Conservation (phyloP, 225 moss, liverwort and hornwort species). For the Lunularia cruciata region DNA sequence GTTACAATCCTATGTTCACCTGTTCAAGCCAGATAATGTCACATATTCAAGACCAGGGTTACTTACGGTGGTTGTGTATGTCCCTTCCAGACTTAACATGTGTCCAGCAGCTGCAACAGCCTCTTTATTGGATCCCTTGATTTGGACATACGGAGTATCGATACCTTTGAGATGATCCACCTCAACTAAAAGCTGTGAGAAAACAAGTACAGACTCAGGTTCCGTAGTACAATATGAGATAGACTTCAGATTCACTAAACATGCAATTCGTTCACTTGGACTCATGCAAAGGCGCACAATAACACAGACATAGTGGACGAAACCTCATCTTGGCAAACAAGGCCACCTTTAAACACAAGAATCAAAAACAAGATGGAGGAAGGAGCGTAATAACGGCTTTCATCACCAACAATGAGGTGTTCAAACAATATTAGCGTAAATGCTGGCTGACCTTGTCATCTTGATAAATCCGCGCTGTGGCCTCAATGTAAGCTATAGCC, state of each 20-base stretch:
- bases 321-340: too few relatives aligned
- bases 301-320: too few relatives aligned
- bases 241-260: too few relatives aligned
- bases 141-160: constrained; percentile 72
- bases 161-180: constrained; percentile 80
- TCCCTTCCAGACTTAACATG: constrained; percentile 67
- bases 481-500: constrained; percentile 86
- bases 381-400: too few relatives aligned
- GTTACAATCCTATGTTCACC: too few relatives aligned
- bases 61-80: constrained; percentile 72
- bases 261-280: too few relatives aligned
- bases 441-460: constrained; percentile 73
- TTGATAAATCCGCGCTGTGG: constrained; percentile 77
- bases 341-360: too few relatives aligned
- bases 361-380: too few relatives aligned
- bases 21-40: too few relatives aligned
- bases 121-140: constrained; percentile 85
- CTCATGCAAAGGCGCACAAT: too few relatives aligned
- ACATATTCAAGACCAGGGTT: neutral
- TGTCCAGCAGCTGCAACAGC: constrained; percentile 71
- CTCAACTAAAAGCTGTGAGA: constrained; percentile 67
- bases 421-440: too few relatives aligned
- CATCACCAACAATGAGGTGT: too few relatives aligned
- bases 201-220: neutral
- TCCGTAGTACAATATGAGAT: neutral